A percentile compares a stretch with the other conserved stretches of the same genome.
Conservation (phyloP, 2,329 filamentous ascomycete genomes). For the Capronia coronata region DNA sequence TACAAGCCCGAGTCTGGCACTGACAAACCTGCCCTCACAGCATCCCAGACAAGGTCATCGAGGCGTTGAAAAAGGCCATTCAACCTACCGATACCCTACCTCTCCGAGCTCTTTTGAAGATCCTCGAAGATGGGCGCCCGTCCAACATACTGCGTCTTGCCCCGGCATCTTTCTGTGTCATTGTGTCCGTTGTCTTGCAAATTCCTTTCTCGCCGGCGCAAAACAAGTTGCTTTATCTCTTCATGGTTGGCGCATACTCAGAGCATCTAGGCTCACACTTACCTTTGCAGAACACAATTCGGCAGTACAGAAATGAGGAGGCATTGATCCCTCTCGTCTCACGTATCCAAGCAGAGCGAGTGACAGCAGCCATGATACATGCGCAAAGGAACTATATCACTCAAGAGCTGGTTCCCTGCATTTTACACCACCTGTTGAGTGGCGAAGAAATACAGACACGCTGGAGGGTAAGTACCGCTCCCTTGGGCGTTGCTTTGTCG, state of each 20-base stretch:
- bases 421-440: conserved; percentile 11
- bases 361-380: conserved; percentile 2
- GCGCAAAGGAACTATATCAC: conserved; percentile 8
- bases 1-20: neutral
- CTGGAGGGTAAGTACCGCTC: conserved; percentile 6
- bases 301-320: conserved; percentile 12
- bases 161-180: conserved; percentile 11
- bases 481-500: neutral
- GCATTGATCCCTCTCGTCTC: conserved; percentile 2
- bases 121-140: conserved; percentile 13
- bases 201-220: conserved; percentile 18
- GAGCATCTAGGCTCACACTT: neutral
- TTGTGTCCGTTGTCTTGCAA: conserved; percentile 19
- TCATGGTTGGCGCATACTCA: conserved; percentile 15
- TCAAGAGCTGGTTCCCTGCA: conserved; percentile 6
- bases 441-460: conserved; percentile 5
- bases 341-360: neutral
- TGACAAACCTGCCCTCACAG: conserved; percentile 2
- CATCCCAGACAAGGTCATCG: conserved; percentile 13
- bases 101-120: conserved; percentile 12
- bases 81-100: conserved; percentile 6
- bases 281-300: conserved; percentile 9
- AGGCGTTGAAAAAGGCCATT: conserved; percentile 9
- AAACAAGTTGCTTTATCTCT: conserved; percentile 19
- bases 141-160: conserved; percentile 17